phyloP scores from a whole-genome alignment of 2,329 filamentous ascomycete species.

The Neofusicoccum umdonicola region DNA sequence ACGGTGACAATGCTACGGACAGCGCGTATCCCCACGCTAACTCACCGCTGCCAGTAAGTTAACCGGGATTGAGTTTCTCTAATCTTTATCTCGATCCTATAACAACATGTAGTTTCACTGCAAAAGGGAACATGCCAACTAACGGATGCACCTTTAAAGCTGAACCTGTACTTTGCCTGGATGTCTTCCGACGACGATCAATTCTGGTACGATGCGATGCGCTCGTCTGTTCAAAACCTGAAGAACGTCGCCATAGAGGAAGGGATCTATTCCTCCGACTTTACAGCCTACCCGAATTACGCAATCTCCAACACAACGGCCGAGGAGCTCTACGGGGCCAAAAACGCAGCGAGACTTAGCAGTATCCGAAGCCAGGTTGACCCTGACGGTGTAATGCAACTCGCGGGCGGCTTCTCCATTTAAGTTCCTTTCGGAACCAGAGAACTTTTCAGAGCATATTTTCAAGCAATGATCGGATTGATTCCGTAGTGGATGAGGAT shows the following conservation, averaged over 20 bases:
- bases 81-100: too few species aligned
- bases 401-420: background rate
- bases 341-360: background rate
- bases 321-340: background rate
- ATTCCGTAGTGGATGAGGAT: too few species aligned
- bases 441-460: too few species aligned
- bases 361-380: background rate
- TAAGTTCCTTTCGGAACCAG: background rate
- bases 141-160: background rate
- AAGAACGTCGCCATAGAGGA: background rate
- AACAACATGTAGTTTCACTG: too few species aligned
- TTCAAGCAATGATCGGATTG: too few species aligned
- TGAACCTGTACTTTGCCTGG: conserved; percentile 4
- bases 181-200: background rate
- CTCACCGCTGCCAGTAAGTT: background rate
- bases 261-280: background rate
- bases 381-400: background rate
- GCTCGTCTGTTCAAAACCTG: background rate
- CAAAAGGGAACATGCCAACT: background rate
- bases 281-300: background rate
- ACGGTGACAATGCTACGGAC: background rate
- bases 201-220: background rate
- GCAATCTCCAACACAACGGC: conserved; percentile 1
- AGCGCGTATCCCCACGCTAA: background rate
- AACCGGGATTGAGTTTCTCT: too few species aligned